Evolutionary conservation across 1,139 yeast species (phyloP), one percentile per base, ranked within the genome.

Genomic region (Blastobotrys indianensis): DNA sequence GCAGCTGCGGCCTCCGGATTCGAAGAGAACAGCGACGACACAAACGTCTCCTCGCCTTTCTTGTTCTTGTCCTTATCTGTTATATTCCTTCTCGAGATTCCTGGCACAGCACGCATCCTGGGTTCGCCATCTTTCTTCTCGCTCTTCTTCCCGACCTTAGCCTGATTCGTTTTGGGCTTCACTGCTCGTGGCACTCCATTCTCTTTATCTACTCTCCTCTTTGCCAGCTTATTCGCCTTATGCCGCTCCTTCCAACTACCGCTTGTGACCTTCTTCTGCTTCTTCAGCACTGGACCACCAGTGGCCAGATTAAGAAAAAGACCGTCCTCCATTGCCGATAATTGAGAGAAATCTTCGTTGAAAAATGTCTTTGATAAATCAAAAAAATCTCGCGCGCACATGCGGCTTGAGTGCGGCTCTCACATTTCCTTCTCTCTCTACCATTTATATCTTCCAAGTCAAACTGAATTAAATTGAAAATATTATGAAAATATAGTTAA

Each of bases 1-100:
- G 37, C 23, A n/a, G 29, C 44, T 2, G 41, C 46, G 2, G 64
- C 52, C 1, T 46, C 54, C 5, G 68, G 69, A 53, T 81, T 85
- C 1, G 94, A 79, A 0, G 95, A 84, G 70, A 90, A 90, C 44
- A 90, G 70, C 1, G 97, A 88, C 0, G 97, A 85, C 1, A 90
- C 90, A 59, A 82, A 80, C 1, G 85, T 73, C 49, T 76, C 75
- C 28, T 58, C 31, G 55, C 64, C 41, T 46, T 48, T 10, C 32
- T 42, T 13, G 39, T 33, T 30, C 35, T 47, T 38, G 25, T 40
- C 48, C 29, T 35, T 48, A 25, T 42, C 44, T 28, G 35, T 16
- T 12, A 32, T 38, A 20, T 42, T 41, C 31, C 33, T n/a, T 17
- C 37, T 32, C 23, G 41, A 29, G 2, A 6, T 7, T 23, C 11